Evolutionary conservation across 768 basidiomycete genomes (phyloP).

Genomic region (Daedalea quercina): DNA sequence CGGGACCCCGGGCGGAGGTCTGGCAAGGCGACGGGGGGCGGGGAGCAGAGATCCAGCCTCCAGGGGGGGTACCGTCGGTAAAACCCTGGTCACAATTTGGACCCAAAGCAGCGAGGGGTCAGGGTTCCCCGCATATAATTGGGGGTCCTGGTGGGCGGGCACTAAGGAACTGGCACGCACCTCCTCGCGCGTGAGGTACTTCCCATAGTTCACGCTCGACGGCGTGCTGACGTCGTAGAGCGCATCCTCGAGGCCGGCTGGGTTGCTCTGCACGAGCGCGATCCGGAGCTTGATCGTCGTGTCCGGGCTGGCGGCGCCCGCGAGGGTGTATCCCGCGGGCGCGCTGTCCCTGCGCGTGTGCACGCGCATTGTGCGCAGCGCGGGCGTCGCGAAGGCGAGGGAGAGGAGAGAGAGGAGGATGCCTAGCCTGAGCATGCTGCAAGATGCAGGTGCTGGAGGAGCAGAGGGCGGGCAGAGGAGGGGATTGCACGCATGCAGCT

Average conservation of each 20-base stretch:
- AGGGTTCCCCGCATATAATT: too few species aligned
- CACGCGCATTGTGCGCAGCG: conserved; percentile 19
- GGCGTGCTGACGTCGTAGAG: conserved; percentile 33
- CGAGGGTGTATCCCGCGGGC: conserved; percentile 23
- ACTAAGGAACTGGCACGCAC: too few species aligned
- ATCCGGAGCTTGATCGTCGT: conserved; percentile 29
- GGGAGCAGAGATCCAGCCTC: too few species aligned
- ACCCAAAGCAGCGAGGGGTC: too few species aligned
- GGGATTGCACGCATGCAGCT: too few species aligned
- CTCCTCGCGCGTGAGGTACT: conserved; percentile 32
- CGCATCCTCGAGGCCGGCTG: conserved; percentile 28
- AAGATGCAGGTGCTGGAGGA: neutral
- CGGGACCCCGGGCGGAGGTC: too few species aligned
- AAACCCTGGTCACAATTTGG: too few species aligned
- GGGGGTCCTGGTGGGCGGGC: too few species aligned
- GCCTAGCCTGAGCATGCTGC: neutral
- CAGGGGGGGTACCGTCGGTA: too few species aligned
- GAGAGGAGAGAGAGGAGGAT: conserved; percentile 5
- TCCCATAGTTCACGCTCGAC: conserved; percentile 27
- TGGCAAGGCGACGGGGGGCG: too few species aligned
- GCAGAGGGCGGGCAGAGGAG: neutral
- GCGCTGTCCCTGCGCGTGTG: conserved; percentile 22
- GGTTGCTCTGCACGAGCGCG: conserved; percentile 29
- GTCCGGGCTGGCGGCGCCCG: conserved; percentile 24
- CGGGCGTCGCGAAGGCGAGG: conserved; percentile 13